Evolutionary conservation across 208 protist species (phyloP), one percentile per base, ranked within the genome.

Genomic region (Angomonas ambiguus): DNA sequence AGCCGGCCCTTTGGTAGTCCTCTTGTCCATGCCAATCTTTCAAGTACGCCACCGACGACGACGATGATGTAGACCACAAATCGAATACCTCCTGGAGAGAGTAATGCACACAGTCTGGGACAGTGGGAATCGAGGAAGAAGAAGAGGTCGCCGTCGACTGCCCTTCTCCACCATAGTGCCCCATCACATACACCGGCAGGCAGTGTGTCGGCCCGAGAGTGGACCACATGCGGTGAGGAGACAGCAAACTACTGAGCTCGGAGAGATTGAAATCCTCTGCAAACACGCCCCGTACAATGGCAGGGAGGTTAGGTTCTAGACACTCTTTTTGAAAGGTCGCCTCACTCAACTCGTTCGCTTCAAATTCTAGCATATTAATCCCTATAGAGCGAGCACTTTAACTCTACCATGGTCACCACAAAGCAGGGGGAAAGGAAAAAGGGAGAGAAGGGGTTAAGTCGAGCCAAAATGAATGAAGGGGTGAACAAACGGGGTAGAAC

Each of bases 1-100:
- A 2, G 20, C 16, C 16, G 18, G 34, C 6, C 13, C 33, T 49
- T 51, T 85, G 83, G n/a, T 77, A 11, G 8, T 82, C 79, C 1
- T 56, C 51, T 48, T 89, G 89, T 58, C 87, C 67, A 55, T 92
- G 85, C 88, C 88, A 94, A 62, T 94, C 85, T 57, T 91, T 92
- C 49, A 94, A 63, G 65, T 94, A 38, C 35, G 18, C 45, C 5
- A 27, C 20, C 8, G 10, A 13, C 5, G 45, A 20, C 18, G 10
- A 8, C 20, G 13, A 8, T 27, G 10, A 27, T 8, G 45, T 24
- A n/a, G 45, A 53, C 45, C 45, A 53, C 45, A 4, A 8, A 8
- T 53, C 20, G 18, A 53, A 5, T 53, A 53, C 10, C 10, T 53
- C 45, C 13, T 41, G 35, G 13, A 41, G 35, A 13, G 35, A 13